These are phyloP conservation scores for Leccinum subrobustum DNA, from an alignment of 1,284 basidiomycete species.

Conservation along the genomic window DNA sequence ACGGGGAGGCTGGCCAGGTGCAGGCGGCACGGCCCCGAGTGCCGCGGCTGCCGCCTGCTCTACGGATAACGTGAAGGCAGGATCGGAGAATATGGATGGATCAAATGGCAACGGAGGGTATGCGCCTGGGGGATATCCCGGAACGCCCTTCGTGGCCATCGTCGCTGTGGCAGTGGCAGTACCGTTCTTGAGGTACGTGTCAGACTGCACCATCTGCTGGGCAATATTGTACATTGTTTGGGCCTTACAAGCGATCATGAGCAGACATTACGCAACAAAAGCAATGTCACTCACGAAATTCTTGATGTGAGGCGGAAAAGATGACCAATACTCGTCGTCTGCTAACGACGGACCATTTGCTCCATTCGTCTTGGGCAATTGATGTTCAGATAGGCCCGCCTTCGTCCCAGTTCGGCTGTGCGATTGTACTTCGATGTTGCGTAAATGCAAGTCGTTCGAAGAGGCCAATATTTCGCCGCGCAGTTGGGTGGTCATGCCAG, in stretches of 20 bases:
- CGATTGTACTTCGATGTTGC: slow-evolving; percentile 47
- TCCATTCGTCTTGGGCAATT: slow-evolving; percentile 27
- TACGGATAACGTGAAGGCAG: slow-evolving; percentile 51
- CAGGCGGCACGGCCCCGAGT: slow-evolving; percentile 35
- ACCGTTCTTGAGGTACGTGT: slow-evolving; percentile 39
- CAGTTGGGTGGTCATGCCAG: slow-evolving; percentile 37
- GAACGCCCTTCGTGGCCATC: slow-evolving; percentile 35
- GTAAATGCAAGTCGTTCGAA: slow-evolving; percentile 55
- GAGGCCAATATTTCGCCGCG: slow-evolving; percentile 54
- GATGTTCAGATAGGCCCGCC: slow-evolving; percentile 12
- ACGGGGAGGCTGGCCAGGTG: slow-evolving; percentile 32
- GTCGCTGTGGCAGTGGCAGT: slow-evolving; percentile 36
- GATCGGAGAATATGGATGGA: slow-evolving; percentile 55
- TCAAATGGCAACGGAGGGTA: slow-evolving; percentile 46
- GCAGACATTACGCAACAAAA: slow-evolving; percentile 22
- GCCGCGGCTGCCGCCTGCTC: slow-evolving; percentile 50
- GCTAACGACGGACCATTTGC: slow-evolving; percentile 25
- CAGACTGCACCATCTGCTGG: slow-evolving; percentile 63
- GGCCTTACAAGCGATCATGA: slow-evolving; percentile 41
- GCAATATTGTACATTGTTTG: slow-evolving; percentile 67
- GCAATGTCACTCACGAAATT: slow-evolving; percentile 46
- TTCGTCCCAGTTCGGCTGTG: slow-evolving; percentile 37
- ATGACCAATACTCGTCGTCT: slow-evolving; percentile 52
- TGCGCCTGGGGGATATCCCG: slow-evolving; percentile 34
- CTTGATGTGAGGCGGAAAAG: slow-evolving; percentile 52